These are phyloP conservation scores for Nevesoporus exiguus DNA, from an alignment of 768 basidiomycete species.

Conservation along the genomic window DNA sequence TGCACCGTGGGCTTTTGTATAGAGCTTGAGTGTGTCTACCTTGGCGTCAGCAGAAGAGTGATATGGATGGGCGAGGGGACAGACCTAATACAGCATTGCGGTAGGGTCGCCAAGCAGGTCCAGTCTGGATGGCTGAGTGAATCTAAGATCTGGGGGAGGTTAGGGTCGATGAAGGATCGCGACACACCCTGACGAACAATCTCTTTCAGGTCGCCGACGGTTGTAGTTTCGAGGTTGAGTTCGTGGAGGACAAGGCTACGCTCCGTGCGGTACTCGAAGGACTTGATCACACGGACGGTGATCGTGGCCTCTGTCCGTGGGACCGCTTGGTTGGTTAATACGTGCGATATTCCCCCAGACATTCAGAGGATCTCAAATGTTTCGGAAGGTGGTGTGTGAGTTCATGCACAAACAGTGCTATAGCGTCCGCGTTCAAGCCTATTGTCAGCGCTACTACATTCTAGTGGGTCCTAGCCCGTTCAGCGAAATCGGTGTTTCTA, in stretches of 20 bases:
- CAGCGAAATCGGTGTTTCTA: no score
- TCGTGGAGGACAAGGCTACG: conserved; percentile 81
- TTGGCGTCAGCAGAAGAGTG: conserved; percentile 2
- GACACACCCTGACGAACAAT: conserved; percentile 59
- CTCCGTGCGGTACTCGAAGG: conserved; percentile 89
- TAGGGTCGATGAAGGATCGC: background rate
- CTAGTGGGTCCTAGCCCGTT: no score
- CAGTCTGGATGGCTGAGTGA: conserved; percentile 61
- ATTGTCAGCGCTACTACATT: no score
- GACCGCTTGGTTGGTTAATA: conserved; percentile 59
- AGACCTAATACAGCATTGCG: conserved; percentile 65
- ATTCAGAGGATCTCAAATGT: conserved; percentile 16
- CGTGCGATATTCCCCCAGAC: conserved; percentile 37
- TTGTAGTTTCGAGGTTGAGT: conserved; percentile 74
- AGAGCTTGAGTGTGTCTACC: conserved; percentile 89
- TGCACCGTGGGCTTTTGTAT: conserved; percentile 90
- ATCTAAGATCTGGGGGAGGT: conserved; percentile 6
- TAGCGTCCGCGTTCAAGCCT: no score
- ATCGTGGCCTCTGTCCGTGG: conserved; percentile 78
- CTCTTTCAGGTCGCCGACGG: conserved; percentile 77
- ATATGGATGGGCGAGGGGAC: background rate
- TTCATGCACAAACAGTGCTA: no score
- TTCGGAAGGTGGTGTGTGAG: background rate
- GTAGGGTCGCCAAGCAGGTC: conserved; percentile 88
- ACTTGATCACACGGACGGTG: conserved; percentile 92